Evolutionary conservation across 495 filamentous ascomycete species (phyloP), one percentile per base, ranked within the genome.

Genomic region (Aspergillus bertholletiae): DNA sequence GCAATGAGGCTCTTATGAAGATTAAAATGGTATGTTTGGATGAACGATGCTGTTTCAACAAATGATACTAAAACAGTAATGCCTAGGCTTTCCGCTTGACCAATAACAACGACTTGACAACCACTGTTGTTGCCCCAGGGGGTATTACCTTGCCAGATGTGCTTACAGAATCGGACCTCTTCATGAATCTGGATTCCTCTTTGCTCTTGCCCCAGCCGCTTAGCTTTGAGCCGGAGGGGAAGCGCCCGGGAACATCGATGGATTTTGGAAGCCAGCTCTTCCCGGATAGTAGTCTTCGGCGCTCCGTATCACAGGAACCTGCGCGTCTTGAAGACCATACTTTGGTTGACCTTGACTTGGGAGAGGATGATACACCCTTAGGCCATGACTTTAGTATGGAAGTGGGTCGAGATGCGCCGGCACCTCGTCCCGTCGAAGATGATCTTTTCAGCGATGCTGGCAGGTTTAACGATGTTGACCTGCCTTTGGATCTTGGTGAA

Each of bases 1-100:
- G 94, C 76, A 96, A 93, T 64, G 94, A 98, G 73, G 92, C 94
- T 23, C 75, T 97, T 52, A 84, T 94, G 78, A 97, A 96, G 72
- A 96, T 98, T 62, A 97, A 97, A 67, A 94, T 97, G 93, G 93
- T 96, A 79, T 23, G 80, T 13, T n/a, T 8, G 1, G 20, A 18
- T 18, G 9, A 32, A 46, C 23, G 26, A 30, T 28, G 24, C 21
- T 30, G 9, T 49, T 43, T 18, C 18, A 12, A 20, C n/a, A 40
- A 41, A 12, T 7, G 27, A 32, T n/a, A 39, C 28, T 40, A 35
- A 59, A 56, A 55, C 66, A 79, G 64, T 79, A 67, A 39, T 35
- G 20, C 18, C 20, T 60, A 91, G 88, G 88, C 88, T 26, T 92
- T 90, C 66, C 86, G 88, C 21, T 83, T 87, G 17, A 87, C 84